phyloP scores from a whole-genome alignment of 176 grass and related monocot species.

The Zoysia pacifica region DNA sequence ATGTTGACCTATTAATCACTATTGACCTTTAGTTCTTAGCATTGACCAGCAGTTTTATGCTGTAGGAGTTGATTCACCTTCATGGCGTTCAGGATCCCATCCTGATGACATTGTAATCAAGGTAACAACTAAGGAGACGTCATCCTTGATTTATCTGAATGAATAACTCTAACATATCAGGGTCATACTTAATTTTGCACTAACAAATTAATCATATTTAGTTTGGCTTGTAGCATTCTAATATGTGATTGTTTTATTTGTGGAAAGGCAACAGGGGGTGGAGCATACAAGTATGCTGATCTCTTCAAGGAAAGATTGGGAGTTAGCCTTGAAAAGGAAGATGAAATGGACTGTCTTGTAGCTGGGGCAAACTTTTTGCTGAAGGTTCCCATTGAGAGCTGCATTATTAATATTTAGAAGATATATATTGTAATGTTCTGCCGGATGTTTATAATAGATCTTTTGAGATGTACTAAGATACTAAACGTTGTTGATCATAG shows the following conservation, averaged over 20 bases:
- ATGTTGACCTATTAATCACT: conserved; percentile 7
- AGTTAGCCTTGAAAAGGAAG: conserved; percentile 98
- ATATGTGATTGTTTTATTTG: conserved; percentile 43
- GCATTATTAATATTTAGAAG: conserved; percentile 21
- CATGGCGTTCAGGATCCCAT: conserved; percentile 66
- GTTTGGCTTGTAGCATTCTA: conserved; percentile 15
- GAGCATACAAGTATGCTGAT: conserved; percentile 91
- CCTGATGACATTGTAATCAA: conserved; percentile 85
- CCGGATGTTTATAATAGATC: conserved; percentile 27
- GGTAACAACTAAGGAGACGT: conserved; percentile 52
- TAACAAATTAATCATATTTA: conserved; percentile 10
- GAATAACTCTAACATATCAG: background rate
- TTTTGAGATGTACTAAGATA: conserved; percentile 18
- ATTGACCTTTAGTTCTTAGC: conserved; percentile 18
- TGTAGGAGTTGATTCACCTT: conserved; percentile 93
- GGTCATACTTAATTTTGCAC: conserved; percentile 9
- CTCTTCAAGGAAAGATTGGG: conserved; percentile 90
- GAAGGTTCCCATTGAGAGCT: conserved; percentile 61
- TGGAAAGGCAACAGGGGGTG: conserved; percentile 99
- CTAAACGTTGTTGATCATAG: background rate
- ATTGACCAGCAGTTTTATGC: conserved; percentile 45
- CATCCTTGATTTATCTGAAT: conserved; percentile 4
- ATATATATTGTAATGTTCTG: conserved; percentile 29
- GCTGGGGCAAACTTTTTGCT: conserved; percentile 98
- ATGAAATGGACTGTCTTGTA: conserved; percentile 99